Evolutionary conservation across 2,329 filamentous ascomycete species (phyloP).

Genomic region (Colletotrichum truncatum): DNA sequence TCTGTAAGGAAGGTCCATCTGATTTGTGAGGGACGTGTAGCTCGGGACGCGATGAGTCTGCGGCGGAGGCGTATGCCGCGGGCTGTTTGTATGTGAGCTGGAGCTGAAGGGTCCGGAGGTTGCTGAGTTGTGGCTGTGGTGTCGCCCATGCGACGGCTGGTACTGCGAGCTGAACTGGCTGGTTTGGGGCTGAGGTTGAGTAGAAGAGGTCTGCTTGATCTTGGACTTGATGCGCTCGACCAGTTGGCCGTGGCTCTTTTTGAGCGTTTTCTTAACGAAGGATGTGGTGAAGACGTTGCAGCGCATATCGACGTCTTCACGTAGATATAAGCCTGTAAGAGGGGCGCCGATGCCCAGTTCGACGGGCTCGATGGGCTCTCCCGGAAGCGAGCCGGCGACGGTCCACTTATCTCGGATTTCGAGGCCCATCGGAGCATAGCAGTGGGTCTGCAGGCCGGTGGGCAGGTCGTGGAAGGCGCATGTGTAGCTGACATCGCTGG

Average conservation of each 20-base stretch:
- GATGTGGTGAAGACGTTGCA: conserved; percentile 80
- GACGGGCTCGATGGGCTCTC: conserved; percentile 71
- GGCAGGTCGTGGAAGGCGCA: conserved; percentile 81
- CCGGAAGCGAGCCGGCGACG: conserved; percentile 75
- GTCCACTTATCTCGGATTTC: conserved; percentile 84
- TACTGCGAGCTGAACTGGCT: neutral
- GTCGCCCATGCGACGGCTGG: neutral
- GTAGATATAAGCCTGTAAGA: conserved; percentile 76
- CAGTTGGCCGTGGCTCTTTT: conserved; percentile 76
- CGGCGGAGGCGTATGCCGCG: neutral
- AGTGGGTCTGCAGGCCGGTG: conserved; percentile 79
- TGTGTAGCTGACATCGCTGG: conserved; percentile 78
- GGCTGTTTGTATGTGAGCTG: neutral
- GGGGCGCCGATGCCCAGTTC: conserved; percentile 76
- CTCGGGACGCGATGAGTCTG: neutral
- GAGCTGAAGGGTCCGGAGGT: neutral
- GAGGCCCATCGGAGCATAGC: conserved; percentile 83
- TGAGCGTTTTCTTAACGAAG: conserved; percentile 86
- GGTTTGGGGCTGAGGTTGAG: neutral
- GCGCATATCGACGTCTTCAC: conserved; percentile 86
- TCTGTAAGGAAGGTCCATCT: conserved; percentile 15
- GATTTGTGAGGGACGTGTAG: neutral
- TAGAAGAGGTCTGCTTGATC: neutral
- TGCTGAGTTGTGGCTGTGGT: conserved; percentile 13
- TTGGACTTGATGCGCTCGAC: conserved; percentile 70